A percentile compares a stretch with the other conserved stretches of the same genome.
phyloP scores from a whole-genome alignment of 176 grass and related monocot species.

The Canna indica region DNA sequence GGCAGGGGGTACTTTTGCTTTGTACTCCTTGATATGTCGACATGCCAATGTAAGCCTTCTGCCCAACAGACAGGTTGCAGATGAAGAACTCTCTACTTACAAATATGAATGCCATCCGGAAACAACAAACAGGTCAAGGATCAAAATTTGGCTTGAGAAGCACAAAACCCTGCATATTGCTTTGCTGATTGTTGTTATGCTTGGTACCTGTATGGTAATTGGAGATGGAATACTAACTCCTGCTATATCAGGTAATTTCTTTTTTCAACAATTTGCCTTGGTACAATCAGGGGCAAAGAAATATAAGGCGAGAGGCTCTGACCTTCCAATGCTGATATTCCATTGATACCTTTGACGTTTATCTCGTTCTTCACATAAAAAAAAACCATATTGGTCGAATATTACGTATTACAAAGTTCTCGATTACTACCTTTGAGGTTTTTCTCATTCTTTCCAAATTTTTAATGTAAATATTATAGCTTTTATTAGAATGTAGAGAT shows the following conservation, averaged over 20 bases:
- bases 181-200: conserved; percentile 73
- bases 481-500: no score
- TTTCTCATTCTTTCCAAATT: no score
- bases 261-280: background rate
- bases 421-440: no score
- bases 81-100: conserved; percentile 91
- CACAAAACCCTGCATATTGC: conserved; percentile 64
- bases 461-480: no score
- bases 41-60: conserved; percentile 91
- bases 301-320: no score
- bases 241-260: conserved; percentile 66
- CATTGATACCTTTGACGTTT: no score
- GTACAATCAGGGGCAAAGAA: background rate
- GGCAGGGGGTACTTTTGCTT: conserved; percentile 81
- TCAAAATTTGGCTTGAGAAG: conserved; percentile 80
- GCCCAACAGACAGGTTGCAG: conserved; percentile 79
- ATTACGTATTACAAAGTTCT: no score
- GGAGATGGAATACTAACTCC: conserved; percentile 96
- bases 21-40: conserved; percentile 89
- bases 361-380: no score
- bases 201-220: conserved; percentile 99
- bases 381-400: no score
- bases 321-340: no score
- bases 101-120: conserved; percentile 58
- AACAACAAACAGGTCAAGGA: conserved; percentile 30